Evolutionary conservation across 1,139 yeast genomes (phyloP).

Genomic region (Geotrichum candidum): DNA sequence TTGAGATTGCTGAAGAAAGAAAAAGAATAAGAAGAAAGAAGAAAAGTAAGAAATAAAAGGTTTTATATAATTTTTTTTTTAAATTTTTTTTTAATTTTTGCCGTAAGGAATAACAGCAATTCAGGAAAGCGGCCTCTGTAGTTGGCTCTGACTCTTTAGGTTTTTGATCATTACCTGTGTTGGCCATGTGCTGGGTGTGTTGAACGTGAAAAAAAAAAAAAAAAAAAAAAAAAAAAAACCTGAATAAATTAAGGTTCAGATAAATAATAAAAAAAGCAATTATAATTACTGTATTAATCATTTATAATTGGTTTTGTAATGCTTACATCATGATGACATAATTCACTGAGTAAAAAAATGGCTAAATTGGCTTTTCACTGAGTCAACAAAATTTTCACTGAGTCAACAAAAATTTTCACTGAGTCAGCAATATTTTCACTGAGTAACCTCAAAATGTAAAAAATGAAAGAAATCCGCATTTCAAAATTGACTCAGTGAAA

Average conservation of each 20-base stretch:
- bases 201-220: not conserved
- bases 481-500: not conserved
- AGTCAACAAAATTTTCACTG: not conserved
- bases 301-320: not conserved
- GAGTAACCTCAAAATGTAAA: not conserved
- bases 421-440: not conserved
- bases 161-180: too few species aligned
- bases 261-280: not conserved
- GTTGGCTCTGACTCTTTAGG: not conserved
- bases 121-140: not conserved
- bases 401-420: not conserved
- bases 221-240: not conserved
- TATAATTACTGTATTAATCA: not conserved
- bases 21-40: not conserved
- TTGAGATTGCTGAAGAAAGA: slow-evolving; percentile 5
- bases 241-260: not conserved
- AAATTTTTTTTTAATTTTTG: not conserved
- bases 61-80: slow-evolving; percentile 2
- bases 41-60: not conserved
- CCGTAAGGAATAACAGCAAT: not conserved
- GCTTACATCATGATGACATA: not conserved
- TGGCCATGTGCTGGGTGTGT: not conserved
- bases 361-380: not conserved
- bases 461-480: not conserved
- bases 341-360: not conserved